Conservation (phyloP, 2,329 filamentous ascomycete genomes). For the Orbilia ellipsospora region DNA sequence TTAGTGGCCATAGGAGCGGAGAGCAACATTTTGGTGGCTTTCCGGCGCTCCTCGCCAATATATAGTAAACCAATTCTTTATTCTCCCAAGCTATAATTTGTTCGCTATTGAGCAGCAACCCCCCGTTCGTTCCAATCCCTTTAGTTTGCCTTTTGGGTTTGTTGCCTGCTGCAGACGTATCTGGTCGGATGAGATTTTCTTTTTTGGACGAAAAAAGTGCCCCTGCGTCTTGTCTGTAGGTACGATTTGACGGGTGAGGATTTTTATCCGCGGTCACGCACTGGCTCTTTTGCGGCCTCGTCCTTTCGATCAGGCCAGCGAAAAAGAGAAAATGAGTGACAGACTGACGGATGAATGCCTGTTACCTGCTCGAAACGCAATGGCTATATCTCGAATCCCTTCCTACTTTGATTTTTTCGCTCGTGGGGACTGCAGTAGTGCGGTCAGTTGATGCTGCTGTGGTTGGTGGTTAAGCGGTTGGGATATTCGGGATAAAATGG, state of each 20-base stretch:
- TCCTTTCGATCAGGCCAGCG: conserved; percentile 8
- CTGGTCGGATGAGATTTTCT: background rate
- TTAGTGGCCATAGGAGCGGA: conserved; percentile 55
- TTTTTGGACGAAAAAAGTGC: conserved; percentile 30
- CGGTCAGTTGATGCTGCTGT: conserved; percentile 7
- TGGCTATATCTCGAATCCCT: conserved; percentile 47
- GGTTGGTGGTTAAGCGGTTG: conserved; percentile 30
- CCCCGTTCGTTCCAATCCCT: background rate
- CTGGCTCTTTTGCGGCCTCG: background rate
- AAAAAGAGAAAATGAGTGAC: background rate
- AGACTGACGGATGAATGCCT: conserved; percentile 32
- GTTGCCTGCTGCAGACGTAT: too few relatives aligned
- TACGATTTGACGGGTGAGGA: conserved; percentile 1
- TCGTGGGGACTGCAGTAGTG: conserved; percentile 29
- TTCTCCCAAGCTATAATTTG: too few relatives aligned
- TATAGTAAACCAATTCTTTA: conserved; percentile 22
- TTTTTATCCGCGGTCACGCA: conserved; percentile 52
- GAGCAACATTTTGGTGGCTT: conserved; percentile 53
- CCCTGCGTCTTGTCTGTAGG: conserved; percentile 42
- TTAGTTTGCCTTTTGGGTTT: background rate
- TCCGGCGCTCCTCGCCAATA: conserved; percentile 45
- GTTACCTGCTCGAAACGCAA: conserved; percentile 7
- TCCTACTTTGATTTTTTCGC: conserved; percentile 16
- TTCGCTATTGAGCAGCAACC: too few relatives aligned
- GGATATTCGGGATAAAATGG: conserved; percentile 53